phyloP scores from a whole-genome alignment of 345 rosid species.

The Salix udensis region DNA sequence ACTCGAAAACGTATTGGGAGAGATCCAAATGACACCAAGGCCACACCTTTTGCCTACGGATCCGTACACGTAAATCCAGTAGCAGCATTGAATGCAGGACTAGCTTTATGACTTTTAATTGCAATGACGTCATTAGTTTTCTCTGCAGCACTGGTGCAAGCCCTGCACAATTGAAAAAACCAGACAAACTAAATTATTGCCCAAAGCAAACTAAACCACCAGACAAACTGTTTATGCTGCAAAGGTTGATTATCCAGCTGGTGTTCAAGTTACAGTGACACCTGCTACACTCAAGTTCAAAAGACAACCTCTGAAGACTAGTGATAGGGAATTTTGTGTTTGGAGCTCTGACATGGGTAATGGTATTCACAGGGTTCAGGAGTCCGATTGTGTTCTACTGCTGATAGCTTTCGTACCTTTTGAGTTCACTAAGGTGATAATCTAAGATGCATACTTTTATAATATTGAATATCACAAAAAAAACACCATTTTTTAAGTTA shows the following conservation, averaged over 20 bases:
- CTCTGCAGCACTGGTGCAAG: too few species aligned
- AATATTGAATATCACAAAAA: too few species aligned
- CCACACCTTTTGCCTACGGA: too few species aligned
- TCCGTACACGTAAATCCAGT: too few species aligned
- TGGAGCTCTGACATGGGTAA: conserved; percentile 49
- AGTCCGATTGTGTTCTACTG: conserved; percentile 33
- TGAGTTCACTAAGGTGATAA: not conserved
- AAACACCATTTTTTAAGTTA: too few species aligned
- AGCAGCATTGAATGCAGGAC: too few species aligned
- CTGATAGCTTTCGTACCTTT: not conserved
- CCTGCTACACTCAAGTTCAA: conserved; percentile 44
- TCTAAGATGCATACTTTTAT: too few species aligned
- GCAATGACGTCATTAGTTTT: too few species aligned
- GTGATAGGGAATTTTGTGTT: conserved; percentile 40
- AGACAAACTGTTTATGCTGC: conserved; percentile 31
- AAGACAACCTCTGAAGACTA: conserved; percentile 34
- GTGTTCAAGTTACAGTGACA: conserved; percentile 36
- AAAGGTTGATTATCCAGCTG: conserved; percentile 27
- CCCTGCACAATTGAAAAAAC: conserved; percentile 23
- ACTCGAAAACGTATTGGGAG: too few species aligned
- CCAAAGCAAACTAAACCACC: conserved; percentile 17
- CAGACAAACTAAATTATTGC: conserved; percentile 20
- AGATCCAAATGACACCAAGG: too few species aligned
- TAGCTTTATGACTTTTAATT: too few species aligned
- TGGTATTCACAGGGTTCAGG: conserved; percentile 33